Evolutionary conservation across 2,329 filamentous ascomycete species (phyloP).

Genomic region (Ploettnerulaceae sp.): DNA sequence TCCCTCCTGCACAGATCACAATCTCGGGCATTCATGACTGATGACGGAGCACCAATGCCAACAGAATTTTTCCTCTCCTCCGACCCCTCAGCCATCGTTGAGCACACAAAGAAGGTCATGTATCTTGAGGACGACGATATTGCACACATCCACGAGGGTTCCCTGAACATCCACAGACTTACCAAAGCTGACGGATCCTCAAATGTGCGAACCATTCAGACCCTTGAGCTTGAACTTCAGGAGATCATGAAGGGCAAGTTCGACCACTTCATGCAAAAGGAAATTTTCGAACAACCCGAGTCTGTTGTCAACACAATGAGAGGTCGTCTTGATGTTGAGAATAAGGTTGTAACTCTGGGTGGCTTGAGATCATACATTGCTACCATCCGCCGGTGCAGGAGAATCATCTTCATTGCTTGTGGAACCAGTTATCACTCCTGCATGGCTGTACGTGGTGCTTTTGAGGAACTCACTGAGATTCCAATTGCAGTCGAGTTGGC

Average conservation of each 20-base stretch:
- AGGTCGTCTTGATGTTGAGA: slow-evolving; percentile 88
- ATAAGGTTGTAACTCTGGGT: slow-evolving; percentile 93
- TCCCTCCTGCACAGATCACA: slow-evolving; percentile 96
- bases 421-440: slow-evolving; percentile 98
- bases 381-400: slow-evolving; percentile 92
- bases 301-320: slow-evolving; percentile 99
- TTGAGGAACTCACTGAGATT: slow-evolving; percentile 97
- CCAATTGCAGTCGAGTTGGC: slow-evolving; percentile 95
- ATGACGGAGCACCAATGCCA: slow-evolving; percentile 95
- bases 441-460: slow-evolving; percentile 97
- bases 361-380: slow-evolving; percentile 93
- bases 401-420: slow-evolving; percentile 98
- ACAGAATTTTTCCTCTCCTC: slow-evolving; percentile 99
- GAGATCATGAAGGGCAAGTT: slow-evolving; percentile 99
- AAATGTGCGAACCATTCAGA: slow-evolving; percentile 97
- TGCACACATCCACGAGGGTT: slow-evolving; percentile 98
- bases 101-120: slow-evolving; percentile 99
- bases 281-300: slow-evolving; percentile 99
- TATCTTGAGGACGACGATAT: slow-evolving; percentile 99
- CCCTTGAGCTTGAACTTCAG: slow-evolving; percentile 95
- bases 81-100: slow-evolving; percentile 94
- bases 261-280: slow-evolving; percentile 99
- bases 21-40: slow-evolving; percentile 97
- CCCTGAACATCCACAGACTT: slow-evolving; percentile 96
- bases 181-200: slow-evolving; percentile 95